These are phyloP conservation scores for Lactarius indigo DNA, from an alignment of 768 basidiomycete species.

Conservation along the genomic window DNA sequence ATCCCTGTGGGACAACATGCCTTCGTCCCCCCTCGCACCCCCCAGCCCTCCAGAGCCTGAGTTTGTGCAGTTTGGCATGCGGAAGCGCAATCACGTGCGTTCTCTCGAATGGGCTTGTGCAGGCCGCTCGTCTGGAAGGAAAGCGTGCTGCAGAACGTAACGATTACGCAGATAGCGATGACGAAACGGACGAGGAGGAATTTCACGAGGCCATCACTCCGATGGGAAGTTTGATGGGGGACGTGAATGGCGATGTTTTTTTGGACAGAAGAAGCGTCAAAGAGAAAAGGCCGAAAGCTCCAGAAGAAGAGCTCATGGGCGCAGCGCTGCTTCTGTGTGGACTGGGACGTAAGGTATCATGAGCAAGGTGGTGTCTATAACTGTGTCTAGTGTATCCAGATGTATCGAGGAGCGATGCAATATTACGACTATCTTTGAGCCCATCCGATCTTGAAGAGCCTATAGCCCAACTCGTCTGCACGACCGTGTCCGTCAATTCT, in stretches of 20 bases:
- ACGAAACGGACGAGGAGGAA: slow-evolving; percentile 60
- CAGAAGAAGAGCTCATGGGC: slow-evolving; percentile 18
- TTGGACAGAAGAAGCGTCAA: slow-evolving; percentile 1
- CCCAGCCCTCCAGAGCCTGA: slow-evolving; percentile 29
- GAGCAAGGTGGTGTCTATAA: slow-evolving; percentile 28
- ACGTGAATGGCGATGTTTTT: not conserved
- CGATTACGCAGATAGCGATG: slow-evolving; percentile 33
- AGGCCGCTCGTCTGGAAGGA: slow-evolving; percentile 37
- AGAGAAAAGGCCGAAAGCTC: not conserved
- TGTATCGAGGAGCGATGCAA: slow-evolving; percentile 34
- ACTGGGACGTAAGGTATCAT: slow-evolving; percentile 33
- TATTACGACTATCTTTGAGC: slow-evolving; percentile 22
- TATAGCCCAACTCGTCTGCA: slow-evolving; percentile 68
- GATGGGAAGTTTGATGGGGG: slow-evolving; percentile 31
- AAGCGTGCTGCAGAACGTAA: slow-evolving; percentile 34
- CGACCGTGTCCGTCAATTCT: slow-evolving; percentile 56
- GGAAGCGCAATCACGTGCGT: slow-evolving; percentile 15
- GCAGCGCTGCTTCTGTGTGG: slow-evolving; percentile 19
- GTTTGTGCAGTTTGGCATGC: slow-evolving; percentile 30
- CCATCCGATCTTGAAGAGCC: slow-evolving; percentile 74
- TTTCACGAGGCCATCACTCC: slow-evolving; percentile 64
- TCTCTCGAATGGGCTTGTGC: slow-evolving; percentile 42
- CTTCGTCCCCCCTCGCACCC: slow-evolving; percentile 23
- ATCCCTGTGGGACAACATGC: slow-evolving; percentile 26
- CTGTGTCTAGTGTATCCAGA: slow-evolving; percentile 19